A percentile compares a stretch with the other conserved stretches of the same genome.
Evolutionary conservation across 495 filamentous ascomycete species (phyloP).

Genomic region (Patellaria atrata): DNA sequence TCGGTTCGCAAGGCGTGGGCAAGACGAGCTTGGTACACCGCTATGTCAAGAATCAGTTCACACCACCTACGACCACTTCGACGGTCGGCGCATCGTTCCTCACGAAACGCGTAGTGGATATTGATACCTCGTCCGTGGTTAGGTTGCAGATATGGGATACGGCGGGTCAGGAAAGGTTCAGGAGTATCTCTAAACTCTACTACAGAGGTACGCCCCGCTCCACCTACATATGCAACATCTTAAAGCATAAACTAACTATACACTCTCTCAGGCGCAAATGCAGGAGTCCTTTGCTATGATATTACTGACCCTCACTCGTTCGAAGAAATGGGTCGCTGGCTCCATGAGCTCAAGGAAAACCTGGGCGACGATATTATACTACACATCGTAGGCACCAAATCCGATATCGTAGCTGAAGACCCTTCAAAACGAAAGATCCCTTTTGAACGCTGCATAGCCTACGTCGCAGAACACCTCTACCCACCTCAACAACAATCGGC

Average conservation of each 20-base stretch:
- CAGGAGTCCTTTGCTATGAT: constrained; percentile 86
- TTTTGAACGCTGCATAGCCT: constrained; percentile 87
- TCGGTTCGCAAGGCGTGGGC: constrained; percentile 54
- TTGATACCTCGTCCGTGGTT: constrained; percentile 62
- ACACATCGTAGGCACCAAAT: constrained; percentile 92
- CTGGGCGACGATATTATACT: constrained; percentile 63
- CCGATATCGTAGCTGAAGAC: constrained; percentile 73
- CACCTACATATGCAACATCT: not conserved
- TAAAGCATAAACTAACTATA: not conserved
- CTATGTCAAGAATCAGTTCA: constrained; percentile 68
- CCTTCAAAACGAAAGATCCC: constrained; percentile 65
- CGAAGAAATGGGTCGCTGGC: constrained; percentile 85
- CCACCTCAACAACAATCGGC: constrained; percentile 1
- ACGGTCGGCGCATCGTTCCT: constrained; percentile 91
- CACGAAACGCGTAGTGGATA: constrained; percentile 81
- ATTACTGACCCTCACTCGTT: constrained; percentile 81
- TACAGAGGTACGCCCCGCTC: constrained; percentile 35
- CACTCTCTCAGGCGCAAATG: constrained; percentile 61
- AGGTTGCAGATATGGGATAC: constrained; percentile 89
- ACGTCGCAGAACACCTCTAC: constrained; percentile 41
- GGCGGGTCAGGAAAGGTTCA: constrained; percentile 90
- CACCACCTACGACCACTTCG: constrained; percentile 50
- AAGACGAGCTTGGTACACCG: constrained; percentile 87
- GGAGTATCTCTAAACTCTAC: constrained; percentile 83
- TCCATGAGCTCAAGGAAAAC: constrained; percentile 62